Evolutionary conservation across 2,329 filamentous ascomycete genomes (phyloP).

Genomic region (Colletotrichum tropicicola): DNA sequence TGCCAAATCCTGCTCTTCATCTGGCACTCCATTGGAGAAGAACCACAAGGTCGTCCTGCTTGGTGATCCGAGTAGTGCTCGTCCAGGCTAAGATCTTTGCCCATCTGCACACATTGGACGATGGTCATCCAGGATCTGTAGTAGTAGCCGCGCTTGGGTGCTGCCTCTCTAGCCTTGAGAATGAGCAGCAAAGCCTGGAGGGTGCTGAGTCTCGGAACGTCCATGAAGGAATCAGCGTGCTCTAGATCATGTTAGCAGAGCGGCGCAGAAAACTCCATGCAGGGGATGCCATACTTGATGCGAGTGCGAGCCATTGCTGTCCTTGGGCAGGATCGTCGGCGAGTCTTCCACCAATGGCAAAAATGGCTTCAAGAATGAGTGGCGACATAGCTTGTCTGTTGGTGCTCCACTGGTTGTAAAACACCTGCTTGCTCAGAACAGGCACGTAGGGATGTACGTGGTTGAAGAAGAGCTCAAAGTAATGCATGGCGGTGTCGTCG

Average conservation of each 20-base stretch:
- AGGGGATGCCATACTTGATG: conserved; percentile 68
- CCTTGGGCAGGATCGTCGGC: conserved; percentile 86
- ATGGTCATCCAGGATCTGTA: conserved; percentile 98
- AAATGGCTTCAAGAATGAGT: conserved; percentile 87
- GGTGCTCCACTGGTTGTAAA: conserved; percentile 91
- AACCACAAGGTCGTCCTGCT: conserved; percentile 75
- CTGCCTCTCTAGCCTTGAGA: conserved; percentile 90
- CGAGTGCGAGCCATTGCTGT: conserved; percentile 91
- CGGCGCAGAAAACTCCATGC: neutral
- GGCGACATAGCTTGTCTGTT: conserved; percentile 88
- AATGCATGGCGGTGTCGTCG: conserved; percentile 81
- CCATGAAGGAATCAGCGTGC: conserved; percentile 93
- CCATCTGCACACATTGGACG: conserved; percentile 92
- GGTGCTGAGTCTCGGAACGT: conserved; percentile 88
- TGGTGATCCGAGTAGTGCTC: conserved; percentile 86
- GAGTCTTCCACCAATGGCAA: conserved; percentile 86
- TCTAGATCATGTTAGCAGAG: conserved; percentile 56
- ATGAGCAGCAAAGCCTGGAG: conserved; percentile 89
- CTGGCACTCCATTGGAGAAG: conserved; percentile 77
- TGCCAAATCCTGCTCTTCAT: conserved; percentile 92
- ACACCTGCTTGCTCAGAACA: conserved; percentile 81
- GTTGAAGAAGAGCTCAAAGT: conserved; percentile 90
- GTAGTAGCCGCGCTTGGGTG: conserved; percentile 93
- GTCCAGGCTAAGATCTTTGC: conserved; percentile 87
- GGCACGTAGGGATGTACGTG: conserved; percentile 94